These are phyloP conservation scores for Tricholoma saponaceum DNA, from an alignment of 768 basidiomycete genomes.

Conservation along the genomic window DNA sequence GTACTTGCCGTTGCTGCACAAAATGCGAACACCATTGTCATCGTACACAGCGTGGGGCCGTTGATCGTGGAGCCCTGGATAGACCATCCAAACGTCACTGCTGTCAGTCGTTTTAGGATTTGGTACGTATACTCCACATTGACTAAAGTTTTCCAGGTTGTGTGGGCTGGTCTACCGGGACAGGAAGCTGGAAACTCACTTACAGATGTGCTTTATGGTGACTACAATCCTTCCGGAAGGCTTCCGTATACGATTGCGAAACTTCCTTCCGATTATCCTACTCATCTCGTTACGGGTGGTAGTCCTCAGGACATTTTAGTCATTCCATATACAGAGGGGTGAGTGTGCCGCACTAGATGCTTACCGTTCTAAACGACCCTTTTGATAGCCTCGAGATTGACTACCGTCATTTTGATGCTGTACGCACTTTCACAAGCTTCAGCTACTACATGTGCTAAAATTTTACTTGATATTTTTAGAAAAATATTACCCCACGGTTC, in stretches of 20 bases:
- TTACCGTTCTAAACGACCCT: neutral
- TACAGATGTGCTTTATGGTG: conserved; percentile 69
- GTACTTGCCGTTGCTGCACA: conserved; percentile 63
- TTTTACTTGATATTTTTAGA: conserved; percentile 29
- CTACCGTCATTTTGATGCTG: conserved; percentile 68
- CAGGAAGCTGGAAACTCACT: conserved; percentile 68
- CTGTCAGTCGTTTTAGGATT: conserved; percentile 37
- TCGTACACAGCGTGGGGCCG: conserved; percentile 61
- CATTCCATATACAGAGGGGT: conserved; percentile 60
- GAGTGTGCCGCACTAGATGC: conserved; percentile 7
- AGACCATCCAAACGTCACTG: conserved; percentile 68
- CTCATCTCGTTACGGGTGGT: conserved; percentile 40
- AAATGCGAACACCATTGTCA: conserved; percentile 70
- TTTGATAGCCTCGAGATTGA: conserved; percentile 54
- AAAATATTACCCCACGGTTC: conserved; percentile 73
- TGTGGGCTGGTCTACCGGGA: conserved; percentile 69
- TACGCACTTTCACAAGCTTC: conserved; percentile 31
- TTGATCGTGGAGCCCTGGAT: conserved; percentile 65
- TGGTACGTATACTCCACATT: too few relatives aligned
- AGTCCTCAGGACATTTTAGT: conserved; percentile 33
- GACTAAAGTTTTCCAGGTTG: too few relatives aligned
- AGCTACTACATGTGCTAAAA: neutral
- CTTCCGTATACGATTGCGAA: conserved; percentile 78
- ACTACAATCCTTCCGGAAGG: conserved; percentile 63
- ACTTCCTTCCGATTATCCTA: conserved; percentile 52